Conservation (phyloP, 139 green algal species). For the Dunaliella primolecta region DNA sequence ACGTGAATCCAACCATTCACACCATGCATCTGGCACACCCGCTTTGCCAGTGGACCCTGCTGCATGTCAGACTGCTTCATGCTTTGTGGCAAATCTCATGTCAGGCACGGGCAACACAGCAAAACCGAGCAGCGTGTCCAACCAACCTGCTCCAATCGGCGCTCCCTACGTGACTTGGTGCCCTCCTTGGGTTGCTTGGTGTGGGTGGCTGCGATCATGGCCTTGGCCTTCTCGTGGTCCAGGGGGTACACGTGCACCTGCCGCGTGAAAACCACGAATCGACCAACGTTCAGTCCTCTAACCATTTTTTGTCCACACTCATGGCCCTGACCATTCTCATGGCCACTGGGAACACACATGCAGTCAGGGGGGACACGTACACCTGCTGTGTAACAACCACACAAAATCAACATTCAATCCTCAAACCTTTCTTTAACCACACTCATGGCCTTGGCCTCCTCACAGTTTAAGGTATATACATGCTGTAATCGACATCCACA, state of each 20-base stretch:
- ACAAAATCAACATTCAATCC: too few species aligned
- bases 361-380: slow-evolving; percentile 54
- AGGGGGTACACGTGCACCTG: slow-evolving; percentile 59
- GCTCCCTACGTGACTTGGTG: slow-evolving; percentile 38
- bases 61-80: too few species aligned
- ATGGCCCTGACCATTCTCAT: slow-evolving; percentile 39
- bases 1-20: too few species aligned
- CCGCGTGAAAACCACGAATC: too few species aligned
- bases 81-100: not conserved
- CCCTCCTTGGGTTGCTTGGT: slow-evolving; percentile 51
- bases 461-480: slow-evolving; percentile 55
- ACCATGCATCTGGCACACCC: too few species aligned
- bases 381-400: slow-evolving; percentile 21
- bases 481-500: slow-evolving; percentile 41
- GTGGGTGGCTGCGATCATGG: slow-evolving; percentile 37
- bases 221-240: slow-evolving; percentile 47
- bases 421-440: too few species aligned
- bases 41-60: too few species aligned
- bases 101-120: not conserved
- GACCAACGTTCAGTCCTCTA: not conserved
- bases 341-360: slow-evolving; percentile 47
- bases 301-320: not conserved
- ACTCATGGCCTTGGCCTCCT: slow-evolving; percentile 38
- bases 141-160: slow-evolving; percentile 1
- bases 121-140: too few species aligned